Conservation (phyloP, 345 rosid species). For the Dipteronia sinensis region DNA sequence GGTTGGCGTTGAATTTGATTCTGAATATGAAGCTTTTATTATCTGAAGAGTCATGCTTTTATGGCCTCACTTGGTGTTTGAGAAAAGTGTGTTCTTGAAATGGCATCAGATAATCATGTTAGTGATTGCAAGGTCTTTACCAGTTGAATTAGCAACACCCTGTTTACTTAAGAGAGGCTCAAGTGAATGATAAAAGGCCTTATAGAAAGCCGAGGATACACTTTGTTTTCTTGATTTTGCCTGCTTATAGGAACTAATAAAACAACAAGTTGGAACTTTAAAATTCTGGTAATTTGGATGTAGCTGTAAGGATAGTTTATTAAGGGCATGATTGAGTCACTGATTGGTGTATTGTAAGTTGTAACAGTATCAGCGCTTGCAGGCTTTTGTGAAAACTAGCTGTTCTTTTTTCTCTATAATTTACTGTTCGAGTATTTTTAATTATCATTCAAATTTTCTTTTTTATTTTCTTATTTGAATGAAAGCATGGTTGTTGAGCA, state of each 20-base stretch:
- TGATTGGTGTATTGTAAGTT: constrained; percentile 7
- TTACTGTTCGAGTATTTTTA: background rate
- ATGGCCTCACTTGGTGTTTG: background rate
- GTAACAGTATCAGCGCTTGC: background rate
- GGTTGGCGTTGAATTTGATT: background rate
- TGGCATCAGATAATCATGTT: background rate
- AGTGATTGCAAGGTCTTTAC: constrained; percentile 1
- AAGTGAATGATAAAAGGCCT: background rate
- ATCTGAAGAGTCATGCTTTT: background rate
- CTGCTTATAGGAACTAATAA: background rate
- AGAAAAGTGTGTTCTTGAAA: constrained; percentile 5
- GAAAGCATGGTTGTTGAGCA: background rate
- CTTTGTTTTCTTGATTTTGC: background rate
- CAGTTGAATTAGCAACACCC: background rate
- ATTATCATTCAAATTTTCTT: background rate
- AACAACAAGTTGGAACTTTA: background rate
- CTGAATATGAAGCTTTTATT: background rate
- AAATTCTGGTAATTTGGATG: background rate
- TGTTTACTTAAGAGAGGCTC: background rate
- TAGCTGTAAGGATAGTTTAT: background rate
- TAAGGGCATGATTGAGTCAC: background rate
- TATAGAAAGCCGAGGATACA: background rate
- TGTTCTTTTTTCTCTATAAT: background rate
- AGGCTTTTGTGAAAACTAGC: constrained; percentile 4
- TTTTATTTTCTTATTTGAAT: background rate